Percentiles rank a stretch among this genome's conserved stretches.
These are phyloP conservation scores for Pythium diclinum DNA, from an alignment of 352 stramenopile genomes.

Conservation along the genomic window DNA sequence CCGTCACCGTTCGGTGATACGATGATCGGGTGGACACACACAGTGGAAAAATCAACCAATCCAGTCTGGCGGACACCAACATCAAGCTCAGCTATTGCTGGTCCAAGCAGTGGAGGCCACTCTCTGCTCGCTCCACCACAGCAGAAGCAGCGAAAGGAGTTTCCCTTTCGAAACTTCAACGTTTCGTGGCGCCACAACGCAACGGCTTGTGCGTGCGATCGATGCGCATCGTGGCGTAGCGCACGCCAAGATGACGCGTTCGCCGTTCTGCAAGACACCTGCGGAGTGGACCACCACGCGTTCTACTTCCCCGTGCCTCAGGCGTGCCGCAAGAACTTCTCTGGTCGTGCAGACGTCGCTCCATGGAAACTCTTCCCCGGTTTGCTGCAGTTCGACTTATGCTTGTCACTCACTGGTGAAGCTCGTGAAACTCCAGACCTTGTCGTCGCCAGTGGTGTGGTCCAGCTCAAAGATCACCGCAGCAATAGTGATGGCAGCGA, in stretches of 20 bases:
- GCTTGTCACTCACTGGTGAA: slow-evolving; percentile 63
- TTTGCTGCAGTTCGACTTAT: slow-evolving; percentile 71
- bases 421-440: slow-evolving; percentile 66
- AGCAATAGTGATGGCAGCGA: slow-evolving; percentile 31
- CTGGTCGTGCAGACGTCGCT: slow-evolving; percentile 68
- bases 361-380: slow-evolving; percentile 76
- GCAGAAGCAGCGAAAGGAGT: slow-evolving; percentile 56
- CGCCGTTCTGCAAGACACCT: slow-evolving; percentile 24
- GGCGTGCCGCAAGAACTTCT: slow-evolving; percentile 72
- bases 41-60: slow-evolving; percentile 53
- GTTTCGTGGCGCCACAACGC: slow-evolving; percentile 72
- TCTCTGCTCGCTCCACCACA: slow-evolving; percentile 19
- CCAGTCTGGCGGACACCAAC: slow-evolving; percentile 45
- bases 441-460: slow-evolving; percentile 48
- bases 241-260: slow-evolving; percentile 20
- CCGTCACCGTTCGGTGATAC: slow-evolving; percentile 63
- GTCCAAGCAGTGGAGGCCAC: background rate
- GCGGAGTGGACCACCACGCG: slow-evolving; percentile 77
- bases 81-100: background rate
- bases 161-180: slow-evolving; percentile 75
- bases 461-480: slow-evolving; percentile 44
- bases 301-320: slow-evolving; percentile 81
- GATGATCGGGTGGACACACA: slow-evolving; percentile 69
- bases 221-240: slow-evolving; percentile 37
- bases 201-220: slow-evolving; percentile 44